Base-by-base conservation (phyloP, 768 basidiomycete species). In the Mycena pura region DNA sequence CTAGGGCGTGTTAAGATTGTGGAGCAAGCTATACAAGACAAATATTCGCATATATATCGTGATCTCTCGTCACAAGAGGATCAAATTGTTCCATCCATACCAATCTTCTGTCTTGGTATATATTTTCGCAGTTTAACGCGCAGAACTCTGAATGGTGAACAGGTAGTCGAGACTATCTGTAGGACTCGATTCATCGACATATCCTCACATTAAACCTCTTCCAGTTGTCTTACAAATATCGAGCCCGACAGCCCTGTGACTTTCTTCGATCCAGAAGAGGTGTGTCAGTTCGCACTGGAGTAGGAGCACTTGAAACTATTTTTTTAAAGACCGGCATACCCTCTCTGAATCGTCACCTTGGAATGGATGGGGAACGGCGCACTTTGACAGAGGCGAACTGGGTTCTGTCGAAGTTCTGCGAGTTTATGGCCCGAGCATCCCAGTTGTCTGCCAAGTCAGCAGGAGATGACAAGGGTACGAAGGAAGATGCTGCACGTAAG, bases 161-260 rank as follows among this genome's bases (percentile, higher is more conserved):
- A 62, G 64, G 64, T 9, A 62, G 57, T 39, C 47, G 64, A n/a
- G 64, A 66, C 21, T 66, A 45, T 48, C 25, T 66, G 64, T 59
- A 57, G 9, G 63, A 13, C 3, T 15, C 19, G 2, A 17, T 19
- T 36, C 22, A n/a, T 32, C 28, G 10, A n/a, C n/a, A n/a, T n/a
- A n/a, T n/a, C 22, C 48, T 40, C 24, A 3, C 6, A 10, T 15
- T 52, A 10, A 44, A 11, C 13, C 24, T 24, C 13, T 9, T 21
- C 5, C 9, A 65, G 64, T 5, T 57, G 59, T 57, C 10, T 48
- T 6, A 28, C 36, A 31, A 2, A 40, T 4, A 22, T 65, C 9
- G 64, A 46, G 13, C 43, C 47, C 8, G 48, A 66, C 49, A 9
- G 25, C 2, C 41, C 60, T 0, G 38, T 25, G 0, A 59, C 49